A percentile compares a stretch with the other conserved stretches of the same genome.
phyloP scores from a whole-genome alignment of 2,329 filamentous ascomycete genomes.

The Huntiella savannae region DNA sequence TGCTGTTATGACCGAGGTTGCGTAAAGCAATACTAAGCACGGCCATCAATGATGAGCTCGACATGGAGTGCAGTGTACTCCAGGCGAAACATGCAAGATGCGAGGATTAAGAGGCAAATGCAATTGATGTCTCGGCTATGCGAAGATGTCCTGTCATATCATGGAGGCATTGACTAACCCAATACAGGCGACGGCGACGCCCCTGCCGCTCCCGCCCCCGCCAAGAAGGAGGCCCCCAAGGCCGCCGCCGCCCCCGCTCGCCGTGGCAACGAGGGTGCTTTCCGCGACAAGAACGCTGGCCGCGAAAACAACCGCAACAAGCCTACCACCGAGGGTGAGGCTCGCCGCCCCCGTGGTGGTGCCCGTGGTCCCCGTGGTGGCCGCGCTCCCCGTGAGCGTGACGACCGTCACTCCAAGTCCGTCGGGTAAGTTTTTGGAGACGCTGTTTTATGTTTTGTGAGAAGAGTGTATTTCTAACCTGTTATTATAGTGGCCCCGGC shows the following conservation, averaged over 20 bases:
- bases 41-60: no score
- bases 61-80: no score
- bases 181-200: conserved; percentile 9
- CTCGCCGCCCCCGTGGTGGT: conserved; percentile 39
- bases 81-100: no score
- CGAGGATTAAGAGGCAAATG: not conserved
- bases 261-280: conserved; percentile 59
- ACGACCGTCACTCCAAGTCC: conserved; percentile 36
- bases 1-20: no score
- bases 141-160: no score
- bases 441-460: not conserved
- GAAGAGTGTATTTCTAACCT: conserved; percentile 14
- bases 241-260: conserved; percentile 40
- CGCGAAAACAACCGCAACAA: conserved; percentile 65
- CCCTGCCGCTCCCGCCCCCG: conserved; percentile 39
- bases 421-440: conserved; percentile 23
- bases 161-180: not conserved
- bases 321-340: conserved; percentile 48
- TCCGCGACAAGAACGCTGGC: conserved; percentile 74
- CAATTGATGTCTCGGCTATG: not conserved
- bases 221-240: conserved; percentile 82
- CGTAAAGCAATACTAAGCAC: no score
- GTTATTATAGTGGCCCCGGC: conserved; percentile 34
- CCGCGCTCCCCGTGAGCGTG: conserved; percentile 31
- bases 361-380: conserved; percentile 39